A percentile compares a stretch with the other conserved stretches of the same genome.
Conservation (phyloP, 345 rosid genomes). For the Camelina sativa region DNA sequence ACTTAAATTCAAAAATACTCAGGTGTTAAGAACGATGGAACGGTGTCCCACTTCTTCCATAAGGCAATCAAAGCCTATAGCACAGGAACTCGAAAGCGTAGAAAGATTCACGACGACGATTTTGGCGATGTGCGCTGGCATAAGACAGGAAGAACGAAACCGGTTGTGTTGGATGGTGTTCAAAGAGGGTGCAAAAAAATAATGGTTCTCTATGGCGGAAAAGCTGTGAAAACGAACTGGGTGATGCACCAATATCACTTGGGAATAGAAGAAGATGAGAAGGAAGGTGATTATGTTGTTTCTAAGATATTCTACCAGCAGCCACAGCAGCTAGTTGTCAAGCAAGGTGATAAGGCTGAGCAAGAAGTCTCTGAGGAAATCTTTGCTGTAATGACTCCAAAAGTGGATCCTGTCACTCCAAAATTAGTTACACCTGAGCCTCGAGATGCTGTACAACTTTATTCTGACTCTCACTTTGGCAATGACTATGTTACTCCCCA, state of each 20-base stretch:
- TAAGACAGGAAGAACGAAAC: slow-evolving; percentile 90
- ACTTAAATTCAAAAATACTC: background rate
- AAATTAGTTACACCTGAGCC: slow-evolving; percentile 74
- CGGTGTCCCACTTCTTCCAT: slow-evolving; percentile 79
- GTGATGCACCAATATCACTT: slow-evolving; percentile 98
- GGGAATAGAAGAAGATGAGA: slow-evolving; percentile 90
- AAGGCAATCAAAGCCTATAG: slow-evolving; percentile 87
- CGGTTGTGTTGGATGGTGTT: slow-evolving; percentile 74
- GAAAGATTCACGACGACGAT: slow-evolving; percentile 86
- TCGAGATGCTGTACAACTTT: slow-evolving; percentile 49
- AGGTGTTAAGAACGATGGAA: slow-evolving; percentile 90
- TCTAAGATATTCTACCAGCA: slow-evolving; percentile 88
- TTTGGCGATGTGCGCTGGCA: slow-evolving; percentile 95
- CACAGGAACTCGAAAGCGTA: slow-evolving; percentile 90
- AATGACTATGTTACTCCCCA: slow-evolving; percentile 32
- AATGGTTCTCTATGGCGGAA: slow-evolving; percentile 96
- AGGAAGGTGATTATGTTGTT: slow-evolving; percentile 76
- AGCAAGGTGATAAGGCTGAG: slow-evolving; percentile 64
- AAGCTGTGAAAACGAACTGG: slow-evolving; percentile 88
- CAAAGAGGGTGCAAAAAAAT: slow-evolving; percentile 89
- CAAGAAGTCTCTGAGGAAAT: slow-evolving; percentile 52
- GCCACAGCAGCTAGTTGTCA: slow-evolving; percentile 60
- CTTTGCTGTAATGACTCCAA: slow-evolving; percentile 44
- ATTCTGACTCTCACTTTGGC: slow-evolving; percentile 44
- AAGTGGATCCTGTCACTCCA: slow-evolving; percentile 80